Conservation (phyloP, 331 rosid species). For the Malus hybrid region DNA sequence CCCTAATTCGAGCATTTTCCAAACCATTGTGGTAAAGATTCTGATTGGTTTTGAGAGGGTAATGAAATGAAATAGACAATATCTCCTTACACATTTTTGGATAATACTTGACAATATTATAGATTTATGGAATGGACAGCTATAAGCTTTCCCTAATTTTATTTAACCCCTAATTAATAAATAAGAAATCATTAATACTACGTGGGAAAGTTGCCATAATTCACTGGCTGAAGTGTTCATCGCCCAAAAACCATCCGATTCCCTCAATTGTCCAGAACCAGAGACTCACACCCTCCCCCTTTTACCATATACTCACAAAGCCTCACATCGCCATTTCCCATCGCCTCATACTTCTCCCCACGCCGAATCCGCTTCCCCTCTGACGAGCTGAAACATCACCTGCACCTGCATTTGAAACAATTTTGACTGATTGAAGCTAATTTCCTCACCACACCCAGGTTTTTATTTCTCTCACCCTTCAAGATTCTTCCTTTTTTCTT, state of each 20-base stretch:
- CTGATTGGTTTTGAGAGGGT: background rate
- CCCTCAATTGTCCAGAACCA: constrained; percentile 1
- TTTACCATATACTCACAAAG: background rate
- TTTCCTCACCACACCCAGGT: constrained; percentile 8
- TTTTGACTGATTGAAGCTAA: background rate
- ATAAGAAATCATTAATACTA: background rate
- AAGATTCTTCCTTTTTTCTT: background rate
- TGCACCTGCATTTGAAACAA: background rate
- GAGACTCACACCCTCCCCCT: background rate
- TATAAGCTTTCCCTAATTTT: background rate
- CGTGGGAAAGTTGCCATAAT: constrained; percentile 17
- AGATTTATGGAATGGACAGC: background rate
- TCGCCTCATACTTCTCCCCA: background rate
- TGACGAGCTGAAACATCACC: background rate
- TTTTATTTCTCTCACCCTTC: background rate
- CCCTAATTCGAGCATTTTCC: too few relatives aligned
- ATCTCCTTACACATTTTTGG: background rate
- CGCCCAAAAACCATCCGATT: constrained; percentile 10
- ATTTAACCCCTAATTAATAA: background rate
- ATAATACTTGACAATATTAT: background rate
- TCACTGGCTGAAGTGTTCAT: constrained; percentile 7
- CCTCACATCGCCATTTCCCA: background rate
- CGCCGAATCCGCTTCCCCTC: constrained; percentile 5
- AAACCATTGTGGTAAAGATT: background rate
- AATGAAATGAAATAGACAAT: background rate